Evolutionary conservation across 768 basidiomycete species (phyloP).

Genomic region (Daedaleopsis nitida): DNA sequence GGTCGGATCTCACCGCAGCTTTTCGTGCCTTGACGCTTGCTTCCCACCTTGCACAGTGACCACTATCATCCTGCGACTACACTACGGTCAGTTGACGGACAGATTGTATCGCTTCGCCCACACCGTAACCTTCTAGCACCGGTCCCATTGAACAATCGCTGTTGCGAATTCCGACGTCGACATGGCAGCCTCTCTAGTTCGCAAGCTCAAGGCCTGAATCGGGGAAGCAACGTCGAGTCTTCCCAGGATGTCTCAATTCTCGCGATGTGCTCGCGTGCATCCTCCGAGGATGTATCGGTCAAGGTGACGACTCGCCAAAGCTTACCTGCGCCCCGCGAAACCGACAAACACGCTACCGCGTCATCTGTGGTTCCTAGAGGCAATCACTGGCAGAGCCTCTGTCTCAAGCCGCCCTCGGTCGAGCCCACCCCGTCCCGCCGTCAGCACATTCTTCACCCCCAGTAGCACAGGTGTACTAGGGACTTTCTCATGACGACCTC

Average conservation of each 20-base stretch:
- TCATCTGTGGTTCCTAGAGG: not conserved
- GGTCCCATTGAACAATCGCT: not conserved
- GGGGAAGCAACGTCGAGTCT: not conserved
- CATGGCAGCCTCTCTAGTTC: conserved; percentile 11
- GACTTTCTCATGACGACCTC: conserved; percentile 1
- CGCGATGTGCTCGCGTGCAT: not conserved
- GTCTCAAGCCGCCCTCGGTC: not conserved
- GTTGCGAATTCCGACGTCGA: conserved; percentile 4
- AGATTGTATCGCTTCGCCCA: not conserved
- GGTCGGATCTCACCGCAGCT: too few relatives aligned
- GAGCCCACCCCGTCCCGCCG: not conserved
- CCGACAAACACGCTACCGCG: not conserved
- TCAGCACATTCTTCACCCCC: not conserved
- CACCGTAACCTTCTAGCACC: not conserved
- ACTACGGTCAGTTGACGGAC: conserved; percentile 3
- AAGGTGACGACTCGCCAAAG: too few relatives aligned
- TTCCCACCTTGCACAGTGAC: not conserved
- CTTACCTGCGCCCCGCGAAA: too few relatives aligned
- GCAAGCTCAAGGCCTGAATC: not conserved
- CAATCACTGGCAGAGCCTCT: not conserved
- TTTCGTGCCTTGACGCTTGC: not conserved
- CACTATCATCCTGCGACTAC: not conserved
- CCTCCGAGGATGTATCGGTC: not conserved
- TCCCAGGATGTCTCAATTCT: not conserved
- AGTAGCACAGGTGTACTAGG: too few relatives aligned